phyloP scores from a whole-genome alignment of 305 asterid genomes.

The Salvia sclarea region DNA sequence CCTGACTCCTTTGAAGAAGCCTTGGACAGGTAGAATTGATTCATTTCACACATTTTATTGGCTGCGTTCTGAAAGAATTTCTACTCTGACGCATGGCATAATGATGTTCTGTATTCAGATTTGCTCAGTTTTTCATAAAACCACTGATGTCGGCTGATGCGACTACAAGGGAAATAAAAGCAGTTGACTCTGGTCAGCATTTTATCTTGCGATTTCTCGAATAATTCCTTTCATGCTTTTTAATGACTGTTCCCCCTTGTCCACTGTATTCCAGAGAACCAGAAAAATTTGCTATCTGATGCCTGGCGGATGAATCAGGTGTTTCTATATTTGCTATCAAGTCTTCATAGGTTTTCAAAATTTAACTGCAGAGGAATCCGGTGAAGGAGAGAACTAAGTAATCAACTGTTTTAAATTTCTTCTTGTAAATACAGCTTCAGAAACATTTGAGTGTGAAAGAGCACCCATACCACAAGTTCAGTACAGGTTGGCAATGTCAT shows the following conservation, averaged over 20 bases:
- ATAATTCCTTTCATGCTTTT: background rate
- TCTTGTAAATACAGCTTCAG: conserved; percentile 67
- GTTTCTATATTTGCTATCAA: conserved; percentile 23
- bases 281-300: conserved; percentile 89
- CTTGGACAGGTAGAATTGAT: conserved; percentile 71
- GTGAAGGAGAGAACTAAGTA: conserved; percentile 23
- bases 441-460: conserved; percentile 73
- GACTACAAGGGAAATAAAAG: conserved; percentile 88
- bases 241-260: conserved; percentile 10
- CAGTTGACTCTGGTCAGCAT: conserved; percentile 90
- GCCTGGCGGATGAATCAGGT: conserved; percentile 97
- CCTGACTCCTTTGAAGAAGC: conserved; percentile 89
- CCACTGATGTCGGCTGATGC: conserved; percentile 98
- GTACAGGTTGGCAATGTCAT: conserved; percentile 70
- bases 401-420: conserved; percentile 7
- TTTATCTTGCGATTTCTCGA: conserved; percentile 27
- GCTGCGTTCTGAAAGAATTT: conserved; percentile 8
- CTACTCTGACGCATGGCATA: conserved; percentile 28
- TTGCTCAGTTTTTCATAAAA: conserved; percentile 88
- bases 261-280: conserved; percentile 60
- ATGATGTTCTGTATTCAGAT: conserved; percentile 49
- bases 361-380: background rate
- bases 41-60: conserved; percentile 14
- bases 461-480: conserved; percentile 94
- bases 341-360: background rate